Conservation (phyloP, 495 filamentous ascomycete genomes). For the Penicillium herquei region DNA sequence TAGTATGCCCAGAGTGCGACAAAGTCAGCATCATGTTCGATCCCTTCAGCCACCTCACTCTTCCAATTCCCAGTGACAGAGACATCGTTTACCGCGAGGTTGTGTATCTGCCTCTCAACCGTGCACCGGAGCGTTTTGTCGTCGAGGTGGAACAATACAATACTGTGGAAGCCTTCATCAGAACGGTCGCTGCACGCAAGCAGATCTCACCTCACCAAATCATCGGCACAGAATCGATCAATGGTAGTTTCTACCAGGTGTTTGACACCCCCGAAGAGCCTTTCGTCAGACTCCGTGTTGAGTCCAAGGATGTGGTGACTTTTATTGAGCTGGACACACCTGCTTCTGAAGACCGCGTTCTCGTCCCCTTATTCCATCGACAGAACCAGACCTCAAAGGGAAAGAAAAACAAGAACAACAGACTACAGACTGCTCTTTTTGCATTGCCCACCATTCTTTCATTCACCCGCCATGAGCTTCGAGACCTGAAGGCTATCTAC, state of each 20-base stretch:
- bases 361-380: slow-evolving; percentile 80
- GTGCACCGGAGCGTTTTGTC: slow-evolving; percentile 62
- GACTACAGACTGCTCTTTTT: slow-evolving; percentile 43
- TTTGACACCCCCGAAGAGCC: slow-evolving; percentile 61
- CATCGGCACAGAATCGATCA: slow-evolving; percentile 76
- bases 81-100: slow-evolving; percentile 71
- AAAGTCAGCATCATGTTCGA: slow-evolving; percentile 99
- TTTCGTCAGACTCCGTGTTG: slow-evolving; percentile 67
- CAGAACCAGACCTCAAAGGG: slow-evolving; percentile 6
- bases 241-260: slow-evolving; percentile 75
- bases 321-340: slow-evolving; percentile 78
- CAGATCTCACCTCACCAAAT: slow-evolving; percentile 55
- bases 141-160: slow-evolving; percentile 87
- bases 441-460: slow-evolving; percentile 60
- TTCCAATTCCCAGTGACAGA: slow-evolving; percentile 80
- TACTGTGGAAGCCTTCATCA: slow-evolving; percentile 70
- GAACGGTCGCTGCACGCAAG: slow-evolving; percentile 64
- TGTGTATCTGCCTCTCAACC: slow-evolving; percentile 69
- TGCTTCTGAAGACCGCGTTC: slow-evolving; percentile 59
- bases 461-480: slow-evolving; percentile 59
- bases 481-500: slow-evolving; percentile 58
- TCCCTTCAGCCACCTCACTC: slow-evolving; percentile 90
- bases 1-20: slow-evolving; percentile 83
- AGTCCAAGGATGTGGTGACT: slow-evolving; percentile 59
- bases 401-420: slow-evolving; percentile 38